Percentiles rank a stretch among this genome's conserved stretches.
Conservation (phyloP, 1,139 yeast species). For the Meyerozyma guilliermondii region DNA sequence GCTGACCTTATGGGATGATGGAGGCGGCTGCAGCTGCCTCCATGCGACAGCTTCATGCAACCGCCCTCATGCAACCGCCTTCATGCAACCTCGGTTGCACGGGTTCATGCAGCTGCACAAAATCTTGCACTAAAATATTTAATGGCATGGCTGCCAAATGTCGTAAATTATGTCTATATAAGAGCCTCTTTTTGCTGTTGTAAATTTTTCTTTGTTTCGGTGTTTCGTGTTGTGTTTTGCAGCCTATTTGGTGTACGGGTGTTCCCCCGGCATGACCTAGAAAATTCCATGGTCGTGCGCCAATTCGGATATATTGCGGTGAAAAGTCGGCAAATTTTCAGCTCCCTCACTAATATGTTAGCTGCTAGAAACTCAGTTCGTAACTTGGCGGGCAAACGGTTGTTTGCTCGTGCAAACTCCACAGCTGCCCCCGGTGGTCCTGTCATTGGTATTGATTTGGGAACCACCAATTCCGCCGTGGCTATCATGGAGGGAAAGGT, state of each 20-base stretch:
- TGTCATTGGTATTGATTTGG: slow-evolving; percentile 97
- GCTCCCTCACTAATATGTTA: slow-evolving; percentile 26
- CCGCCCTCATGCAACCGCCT: background rate
- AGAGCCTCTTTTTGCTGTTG: background rate
- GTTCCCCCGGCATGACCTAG: background rate
- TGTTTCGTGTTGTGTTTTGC: too few relatives aligned
- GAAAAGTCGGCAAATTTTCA: slow-evolving; percentile 15
- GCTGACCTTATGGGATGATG: slow-evolving; percentile 21
- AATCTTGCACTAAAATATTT: too few relatives aligned
- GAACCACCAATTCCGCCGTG: slow-evolving; percentile 99
- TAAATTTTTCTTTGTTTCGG: too few relatives aligned
- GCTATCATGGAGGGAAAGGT: slow-evolving; percentile 97
- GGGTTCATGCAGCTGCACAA: background rate
- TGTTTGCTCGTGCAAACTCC: slow-evolving; percentile 50
- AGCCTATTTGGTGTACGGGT: background rate
- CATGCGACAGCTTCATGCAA: too few relatives aligned
- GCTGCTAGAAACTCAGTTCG: slow-evolving; percentile 42
- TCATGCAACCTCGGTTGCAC: too few relatives aligned
- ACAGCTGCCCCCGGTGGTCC: slow-evolving; percentile 57
- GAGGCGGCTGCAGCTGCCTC: too few relatives aligned
- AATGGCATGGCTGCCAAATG: too few relatives aligned
- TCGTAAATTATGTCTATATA: background rate
- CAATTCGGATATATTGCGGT: background rate
- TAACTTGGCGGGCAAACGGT: slow-evolving; percentile 36
- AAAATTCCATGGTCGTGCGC: slow-evolving; percentile 2